These are phyloP conservation scores for Niveomyces coronatus DNA, from an alignment of 2,329 filamentous ascomycete genomes.

Conservation along the genomic window DNA sequence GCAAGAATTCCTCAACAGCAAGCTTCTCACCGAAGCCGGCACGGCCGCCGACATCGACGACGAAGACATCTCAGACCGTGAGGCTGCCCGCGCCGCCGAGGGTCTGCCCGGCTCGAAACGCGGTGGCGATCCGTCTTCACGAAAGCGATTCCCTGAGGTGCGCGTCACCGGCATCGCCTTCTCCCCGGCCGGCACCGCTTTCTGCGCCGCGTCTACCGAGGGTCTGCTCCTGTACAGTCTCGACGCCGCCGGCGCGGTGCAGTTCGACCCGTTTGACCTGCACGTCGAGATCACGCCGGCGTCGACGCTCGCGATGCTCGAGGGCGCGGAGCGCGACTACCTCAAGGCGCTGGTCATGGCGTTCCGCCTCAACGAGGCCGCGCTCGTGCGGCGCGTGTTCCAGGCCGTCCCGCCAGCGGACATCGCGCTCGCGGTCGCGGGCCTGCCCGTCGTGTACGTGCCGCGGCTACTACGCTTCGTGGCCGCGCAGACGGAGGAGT, in stretches of 20 bases:
- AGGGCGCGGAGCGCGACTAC: slow-evolving; percentile 64
- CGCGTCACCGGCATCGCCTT: slow-evolving; percentile 79
- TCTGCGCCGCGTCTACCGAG: slow-evolving; percentile 92
- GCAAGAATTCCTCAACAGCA: slow-evolving; percentile 94
- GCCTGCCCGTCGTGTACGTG: slow-evolving; percentile 78
- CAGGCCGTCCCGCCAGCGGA: slow-evolving; percentile 67
- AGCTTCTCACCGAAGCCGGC: slow-evolving; percentile 80
- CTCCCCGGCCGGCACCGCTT: slow-evolving; percentile 77
- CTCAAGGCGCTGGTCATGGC: slow-evolving; percentile 94
- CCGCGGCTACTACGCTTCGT: slow-evolving; percentile 78
- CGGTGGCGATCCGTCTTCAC: slow-evolving; percentile 67
- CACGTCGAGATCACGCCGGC: slow-evolving; percentile 89
- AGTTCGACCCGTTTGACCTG: slow-evolving; percentile 94
- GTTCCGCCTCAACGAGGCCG: slow-evolving; percentile 83
- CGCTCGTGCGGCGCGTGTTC: slow-evolving; percentile 76
- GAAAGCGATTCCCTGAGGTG: slow-evolving; percentile 70
- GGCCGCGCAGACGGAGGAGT: slow-evolving; percentile 77
- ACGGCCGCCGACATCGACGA: slow-evolving; percentile 78
- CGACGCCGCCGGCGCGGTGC: slow-evolving; percentile 65
- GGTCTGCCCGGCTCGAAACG: slow-evolving; percentile 78
- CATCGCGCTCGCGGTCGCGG: slow-evolving; percentile 66
- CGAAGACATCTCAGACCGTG: slow-evolving; percentile 77
- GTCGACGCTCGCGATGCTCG: slow-evolving; percentile 61
- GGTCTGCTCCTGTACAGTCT: slow-evolving; percentile 89
- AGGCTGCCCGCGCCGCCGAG: slow-evolving; percentile 65